Conservation (phyloP, 2,329 filamentous ascomycete genomes). For the Cladosporium halotolerans region DNA sequence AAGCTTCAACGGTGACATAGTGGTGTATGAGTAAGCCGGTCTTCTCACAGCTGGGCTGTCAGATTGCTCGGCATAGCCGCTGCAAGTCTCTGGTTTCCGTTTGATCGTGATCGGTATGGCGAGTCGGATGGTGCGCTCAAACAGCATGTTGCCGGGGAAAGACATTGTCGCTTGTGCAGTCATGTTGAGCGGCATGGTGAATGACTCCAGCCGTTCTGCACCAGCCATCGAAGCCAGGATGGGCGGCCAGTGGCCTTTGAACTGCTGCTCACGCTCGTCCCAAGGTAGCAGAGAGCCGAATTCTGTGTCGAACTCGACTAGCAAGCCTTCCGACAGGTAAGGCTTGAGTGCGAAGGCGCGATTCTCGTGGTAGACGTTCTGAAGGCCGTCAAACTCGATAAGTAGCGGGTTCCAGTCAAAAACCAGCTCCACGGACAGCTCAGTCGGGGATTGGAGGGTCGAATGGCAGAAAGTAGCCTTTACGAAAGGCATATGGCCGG, state of each 20-base stretch:
- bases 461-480: constrained; percentile 17
- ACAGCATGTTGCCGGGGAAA: constrained; percentile 16
- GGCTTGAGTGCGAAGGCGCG: constrained; percentile 16
- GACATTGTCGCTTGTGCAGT: constrained; percentile 14
- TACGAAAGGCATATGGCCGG: constrained; percentile 13
- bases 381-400: constrained; percentile 17
- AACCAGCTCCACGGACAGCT: constrained; percentile 16
- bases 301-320: not conserved
- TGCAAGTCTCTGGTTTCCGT: constrained; percentile 18
- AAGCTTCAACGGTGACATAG: not conserved
- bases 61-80: not conserved
- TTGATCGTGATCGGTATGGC: constrained; percentile 21
- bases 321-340: not conserved
- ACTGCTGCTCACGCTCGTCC: constrained; percentile 11
- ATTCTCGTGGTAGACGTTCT: constrained; percentile 19
- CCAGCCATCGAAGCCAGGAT: constrained; percentile 15
- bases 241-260: constrained; percentile 17
- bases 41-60: not conserved
- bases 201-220: constrained; percentile 18
- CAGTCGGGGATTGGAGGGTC: not conserved
- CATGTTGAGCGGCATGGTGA: constrained; percentile 21
- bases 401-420: constrained; percentile 18
- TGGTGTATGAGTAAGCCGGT: not conserved
- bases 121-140: constrained; percentile 20
- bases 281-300: not conserved